A percentile compares a stretch with the other conserved stretches of the same genome.
phyloP scores from a whole-genome alignment of 495 filamentous ascomycete species.

The Hapsidospora chrysogenum region DNA sequence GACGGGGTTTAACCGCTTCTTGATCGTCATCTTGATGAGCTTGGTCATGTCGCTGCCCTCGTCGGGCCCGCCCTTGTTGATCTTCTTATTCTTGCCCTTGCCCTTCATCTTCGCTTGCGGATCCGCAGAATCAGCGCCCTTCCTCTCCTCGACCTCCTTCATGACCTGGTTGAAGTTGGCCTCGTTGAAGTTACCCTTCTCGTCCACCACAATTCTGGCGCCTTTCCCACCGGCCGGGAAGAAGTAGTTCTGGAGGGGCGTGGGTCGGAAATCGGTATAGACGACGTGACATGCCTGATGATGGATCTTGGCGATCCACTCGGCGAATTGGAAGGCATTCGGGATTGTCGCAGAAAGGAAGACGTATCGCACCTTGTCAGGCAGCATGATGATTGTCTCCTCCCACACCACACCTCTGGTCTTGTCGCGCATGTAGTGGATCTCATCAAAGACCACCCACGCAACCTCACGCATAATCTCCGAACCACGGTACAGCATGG shows the following conservation, averaged over 20 bases:
- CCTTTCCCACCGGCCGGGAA: conserved; percentile 88
- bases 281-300: conserved; percentile 95
- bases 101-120: conserved; percentile 63
- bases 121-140: conserved; percentile 70
- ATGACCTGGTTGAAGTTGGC: conserved; percentile 96
- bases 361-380: conserved; percentile 95
- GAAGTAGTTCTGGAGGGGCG: conserved; percentile 92
- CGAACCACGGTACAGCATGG: conserved; percentile 94
- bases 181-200: conserved; percentile 87
- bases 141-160: conserved; percentile 70
- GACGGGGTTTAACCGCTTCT: conserved; percentile 87
- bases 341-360: conserved; percentile 98
- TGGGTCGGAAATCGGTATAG: conserved; percentile 94
- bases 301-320: conserved; percentile 97
- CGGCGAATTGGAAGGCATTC: conserved; percentile 97
- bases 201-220: conserved; percentile 88
- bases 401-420: conserved; percentile 95
- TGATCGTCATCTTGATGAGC: conserved; percentile 96
- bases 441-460: conserved; percentile 97
- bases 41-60: conserved; percentile 79
- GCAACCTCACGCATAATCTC: conserved; percentile 98
- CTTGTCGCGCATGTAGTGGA: conserved; percentile 95
- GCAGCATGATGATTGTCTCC: conserved; percentile 92
- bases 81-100: conserved; percentile 76
- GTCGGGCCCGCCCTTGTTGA: conserved; percentile 61